Evolutionary conservation across 2,329 filamentous ascomycete species (phyloP).

Genomic region (Zasmidium citrigriseum): DNA sequence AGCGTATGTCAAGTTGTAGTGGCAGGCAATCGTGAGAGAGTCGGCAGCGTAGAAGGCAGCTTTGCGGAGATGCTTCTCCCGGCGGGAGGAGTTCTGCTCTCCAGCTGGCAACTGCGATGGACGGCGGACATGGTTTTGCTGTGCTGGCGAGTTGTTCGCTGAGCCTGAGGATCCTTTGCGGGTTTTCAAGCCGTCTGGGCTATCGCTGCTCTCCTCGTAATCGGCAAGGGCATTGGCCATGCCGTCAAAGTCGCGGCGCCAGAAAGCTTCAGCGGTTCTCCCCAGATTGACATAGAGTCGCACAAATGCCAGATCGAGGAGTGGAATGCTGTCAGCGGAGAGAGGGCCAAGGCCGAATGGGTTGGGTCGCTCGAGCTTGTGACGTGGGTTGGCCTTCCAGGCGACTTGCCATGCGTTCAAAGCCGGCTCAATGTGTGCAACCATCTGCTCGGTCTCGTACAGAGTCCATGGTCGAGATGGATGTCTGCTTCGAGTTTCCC

Average conservation of each 20-base stretch:
- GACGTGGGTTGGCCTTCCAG: slow-evolving; percentile 83
- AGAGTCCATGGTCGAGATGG: slow-evolving; percentile 86
- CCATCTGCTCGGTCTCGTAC: slow-evolving; percentile 93
- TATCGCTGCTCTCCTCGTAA: slow-evolving; percentile 61
- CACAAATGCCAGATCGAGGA: slow-evolving; percentile 89
- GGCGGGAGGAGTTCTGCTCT: slow-evolving; percentile 58
- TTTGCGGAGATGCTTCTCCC: slow-evolving; percentile 85
- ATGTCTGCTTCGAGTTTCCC: slow-evolving; percentile 91
- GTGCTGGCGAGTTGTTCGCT: slow-evolving; percentile 8
- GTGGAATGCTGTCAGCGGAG: slow-evolving; percentile 85
- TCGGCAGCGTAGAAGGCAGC: slow-evolving; percentile 96
- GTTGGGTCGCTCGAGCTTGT: slow-evolving; percentile 81
- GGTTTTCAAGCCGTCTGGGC: slow-evolving; percentile 7
- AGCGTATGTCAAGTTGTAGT: slow-evolving; percentile 79
- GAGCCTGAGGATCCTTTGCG: slow-evolving; percentile 6
- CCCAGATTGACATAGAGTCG: slow-evolving; percentile 92
- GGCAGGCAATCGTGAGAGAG: slow-evolving; percentile 84
- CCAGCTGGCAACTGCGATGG: slow-evolving; percentile 19
- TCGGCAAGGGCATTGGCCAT: slow-evolving; percentile 85
- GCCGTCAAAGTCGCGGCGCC: slow-evolving; percentile 89
- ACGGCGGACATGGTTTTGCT: slow-evolving; percentile 24
- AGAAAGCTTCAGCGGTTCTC: slow-evolving; percentile 87
- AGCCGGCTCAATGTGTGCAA: slow-evolving; percentile 90
- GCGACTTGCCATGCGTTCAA: slow-evolving; percentile 91
- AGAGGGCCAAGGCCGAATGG: slow-evolving; percentile 79